Base-by-base conservation (phyloP, 2,329 filamentous ascomycete genomes). In the Lachnellula cervina region DNA sequence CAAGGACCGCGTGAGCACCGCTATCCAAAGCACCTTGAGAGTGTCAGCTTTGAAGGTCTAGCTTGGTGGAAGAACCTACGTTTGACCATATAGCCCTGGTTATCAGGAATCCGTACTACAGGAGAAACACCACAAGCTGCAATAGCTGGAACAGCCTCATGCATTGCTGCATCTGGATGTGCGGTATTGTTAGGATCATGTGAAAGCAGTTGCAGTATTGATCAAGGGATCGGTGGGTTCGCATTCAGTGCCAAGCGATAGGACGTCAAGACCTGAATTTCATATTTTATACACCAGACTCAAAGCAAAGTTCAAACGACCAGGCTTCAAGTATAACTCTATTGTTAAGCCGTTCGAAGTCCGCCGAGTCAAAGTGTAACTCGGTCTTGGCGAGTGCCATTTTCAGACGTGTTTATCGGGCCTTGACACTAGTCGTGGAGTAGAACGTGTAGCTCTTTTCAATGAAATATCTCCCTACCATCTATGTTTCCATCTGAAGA, bases 61-160 rank as follows among this genome's bases (percentile, higher is more conserved):
- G 19, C 19, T 46, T 28, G n/a, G 14, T 21, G 8, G n/a, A 14
- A 54, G 43, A 13, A 67, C 76, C 70, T 66, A 80, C 79, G 74
- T 70, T 82, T 82, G 35, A 82, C 74, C 77, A 82, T 80, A 74
- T 75, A 81, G 1, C 74, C 70, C 67, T 80, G 77, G 61, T 78
- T 75, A 53, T 83, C 82, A 0, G 82, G 79, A 40, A 87, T 73
- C 59, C 84, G 75, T 8, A 82, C 80, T 52, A 82, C 72, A 0
- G 80, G 80, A 6, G 78, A 81, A 1, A 78, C 76, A 3, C 79
- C 79, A 56, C 77, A 76, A 23, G 78, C 76, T 2, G 80, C 80
- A 40, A 82, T 80, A 2, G 78, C 80, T 19, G 78, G 77, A 2
- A 83, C 79, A 0, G 77, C 78, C 59, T 82, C 80, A 61, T 83